Base-by-base conservation (phyloP, 257 asterid genomes). In the Nicotiana paniculata region DNA sequence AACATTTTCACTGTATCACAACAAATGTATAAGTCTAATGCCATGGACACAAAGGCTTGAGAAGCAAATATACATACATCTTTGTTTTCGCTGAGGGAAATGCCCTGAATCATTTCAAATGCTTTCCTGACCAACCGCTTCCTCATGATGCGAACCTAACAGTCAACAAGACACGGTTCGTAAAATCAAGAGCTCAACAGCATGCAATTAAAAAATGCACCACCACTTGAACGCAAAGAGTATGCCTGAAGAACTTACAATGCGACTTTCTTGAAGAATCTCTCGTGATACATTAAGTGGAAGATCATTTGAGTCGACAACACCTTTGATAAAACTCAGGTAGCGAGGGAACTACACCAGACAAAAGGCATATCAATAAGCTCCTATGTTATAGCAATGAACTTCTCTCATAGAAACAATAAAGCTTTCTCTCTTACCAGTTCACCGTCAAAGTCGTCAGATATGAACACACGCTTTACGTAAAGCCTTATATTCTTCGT, bases 91-190 rank as follows among this genome's bases (percentile, higher is more conserved):
- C 99, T 96, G 94, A 93, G 81, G 28, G 97, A 82, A 86, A 96
- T 94, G 85, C 98, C 99, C 82, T 89, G 89, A 90, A 96, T 96
- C 98, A 94, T 96, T 78, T 96, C 99, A 87, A 94, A 96, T 12
- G 99, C 98, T 91, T 96, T 96, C 83, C 98, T 95, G 86, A 96
- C 99, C 98, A 96, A 82, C 55, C 99, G 97, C 86, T 94, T 96
- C 89, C 85, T 92, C 99, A 96, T 96, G 82, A 96, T 91, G 51
- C 98, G 97, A 72, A 96, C 97, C 99, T 96, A 84, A 83, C 24
- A 84, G 58, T 43, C 62, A 80, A 59, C 51, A 78, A 69, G 64
- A 10, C 80, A 35, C 12, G 61, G 75, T 68, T 3, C 21, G 28
- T 83, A 26, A 83, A 77, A 85, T 69, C 6, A 67, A 78, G n/a